Evolutionary conservation across 176 grass and related monocot species (phyloP), one percentile per base, ranked within the genome.

Genomic region (Pontederia crassipes): DNA sequence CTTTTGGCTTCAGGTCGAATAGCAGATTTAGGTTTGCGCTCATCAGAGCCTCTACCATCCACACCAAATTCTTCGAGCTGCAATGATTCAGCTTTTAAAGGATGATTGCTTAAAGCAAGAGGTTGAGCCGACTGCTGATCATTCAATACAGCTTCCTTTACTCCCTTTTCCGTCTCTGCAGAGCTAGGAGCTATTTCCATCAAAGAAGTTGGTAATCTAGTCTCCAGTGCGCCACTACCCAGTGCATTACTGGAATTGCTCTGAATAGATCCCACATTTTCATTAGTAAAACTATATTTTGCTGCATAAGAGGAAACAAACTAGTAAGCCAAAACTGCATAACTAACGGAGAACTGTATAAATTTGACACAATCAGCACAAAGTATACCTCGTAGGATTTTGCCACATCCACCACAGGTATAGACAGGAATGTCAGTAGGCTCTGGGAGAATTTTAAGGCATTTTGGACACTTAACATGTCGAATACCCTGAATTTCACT

Each of bases 401-500:
- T 74, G 62, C 47, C 17, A 45, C 93, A 98, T 71, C 71, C 81
- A 3, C 93, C 87, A 10, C 93, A 98, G 35, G 12, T 54, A 73
- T 98, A 98, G 45, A 92, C 74, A 0, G 79, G 53, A 74, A 75
- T 74, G 58, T 79, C 66, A 8, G 75, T 49, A 46, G 74, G 67
- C 69, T 98, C 93, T 3, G 87, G 73, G 3, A 98, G 93, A 79
- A 92, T 0, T 17, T 81, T 79, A 0, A 28, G 10, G 67, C 93
- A 98, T 46, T 79, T 98, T 17, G 87, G 93, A 71, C 93, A 98
- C 82, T 68, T 88, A 54, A 98, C 93, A 52, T 83, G 62, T 51
- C 82, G 87, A 40, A 81, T 45, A 65, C 47, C 59, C 15, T 70
- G 51, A 52, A 59, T 45, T 58, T 76, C 13, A 50, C n/a, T 77